Evolutionary conservation across 805 yeast genomes (phyloP), one percentile per base, ranked within the genome.

Genomic region (Metschnikowia hibisci): DNA sequence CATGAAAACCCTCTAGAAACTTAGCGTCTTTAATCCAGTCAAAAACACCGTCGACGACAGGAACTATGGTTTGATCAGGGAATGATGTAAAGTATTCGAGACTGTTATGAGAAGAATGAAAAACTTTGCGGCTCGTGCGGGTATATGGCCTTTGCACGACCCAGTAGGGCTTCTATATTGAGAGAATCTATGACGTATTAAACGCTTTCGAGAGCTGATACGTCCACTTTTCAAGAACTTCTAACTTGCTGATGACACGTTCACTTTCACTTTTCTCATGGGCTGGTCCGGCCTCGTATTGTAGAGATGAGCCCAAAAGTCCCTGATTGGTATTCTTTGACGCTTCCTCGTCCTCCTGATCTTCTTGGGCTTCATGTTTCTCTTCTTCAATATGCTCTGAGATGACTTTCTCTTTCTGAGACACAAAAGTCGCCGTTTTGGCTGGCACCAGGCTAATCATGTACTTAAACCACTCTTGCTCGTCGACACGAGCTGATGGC

Each of bases 361-460:
- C 54, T 27, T 29, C 28, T 5, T 20, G 34, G 12, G 14, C 38
- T 14, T 25, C 42, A 8, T 15, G 20, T n/a, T 47, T 47, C 33
- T 42, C 40, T 14, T 29, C 51, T 18, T 45, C 47, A 11, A 44
- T 46, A 27, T 47, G 46, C 33, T 49, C 46, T 2, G 45, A 34
- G 12, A 34, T 36, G 16, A 50, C 45, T 13, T 45, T 46, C 16
- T 49, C 48, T 27, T 41, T 49, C 23, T 49, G 53, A 32, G 69
- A 61, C 18, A 67, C 44, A 23, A 57, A 61, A 11, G 42, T 41
- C 34, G 54, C 59, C n/a, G 51, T 56, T 20, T 51, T 55, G 2
- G 50, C 45, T 2, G 74, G 73, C 12, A 66, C 50, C 1, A 65
- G 54, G 20, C 61, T 59, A 13, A 27, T 28, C 34, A 67, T 42